phyloP scores from a whole-genome alignment of 1,284 basidiomycete species.

The Xerocomus minutiporus region DNA sequence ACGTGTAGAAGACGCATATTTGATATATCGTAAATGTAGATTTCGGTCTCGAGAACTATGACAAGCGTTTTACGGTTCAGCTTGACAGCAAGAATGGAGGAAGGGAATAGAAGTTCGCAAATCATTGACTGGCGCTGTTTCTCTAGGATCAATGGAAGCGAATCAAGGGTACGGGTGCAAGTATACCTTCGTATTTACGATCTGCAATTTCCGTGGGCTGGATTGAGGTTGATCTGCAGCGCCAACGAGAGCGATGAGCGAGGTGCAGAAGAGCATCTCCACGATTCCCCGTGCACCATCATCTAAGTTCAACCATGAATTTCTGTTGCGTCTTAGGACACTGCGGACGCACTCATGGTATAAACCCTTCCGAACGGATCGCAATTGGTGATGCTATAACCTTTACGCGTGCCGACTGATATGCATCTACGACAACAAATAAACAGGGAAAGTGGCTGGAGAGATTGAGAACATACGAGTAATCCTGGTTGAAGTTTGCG shows the following conservation, averaged over 20 bases:
- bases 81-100: slow-evolving; percentile 93
- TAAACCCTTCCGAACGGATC: slow-evolving; percentile 97
- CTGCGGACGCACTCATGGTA: slow-evolving; percentile 74
- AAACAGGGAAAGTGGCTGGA: background rate
- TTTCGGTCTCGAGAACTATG: slow-evolving; percentile 92
- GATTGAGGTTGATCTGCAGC: slow-evolving; percentile 86
- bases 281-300: slow-evolving; percentile 94
- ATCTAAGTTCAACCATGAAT: slow-evolving; percentile 42
- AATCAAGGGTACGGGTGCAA: background rate
- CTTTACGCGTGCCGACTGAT: slow-evolving; percentile 91
- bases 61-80: slow-evolving; percentile 95
- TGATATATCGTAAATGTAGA: slow-evolving; percentile 98
- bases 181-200: slow-evolving; percentile 93
- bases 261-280: slow-evolving; percentile 99
- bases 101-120: slow-evolving; percentile 96
- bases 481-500: slow-evolving; percentile 87
- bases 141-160: background rate
- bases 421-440: slow-evolving; percentile 62
- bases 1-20: slow-evolving; percentile 98
- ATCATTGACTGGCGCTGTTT: slow-evolving; percentile 93
- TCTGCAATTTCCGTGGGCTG: slow-evolving; percentile 89
- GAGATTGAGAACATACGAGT: slow-evolving; percentile 53
- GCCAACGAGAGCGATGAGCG: slow-evolving; percentile 92
- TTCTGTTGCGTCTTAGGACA: background rate
- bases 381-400: slow-evolving; percentile 96